Evolutionary conservation across 148 eudicot genomes (phyloP), one percentile per base, ranked within the genome.

Genomic region (Fallopia convolvulus): DNA sequence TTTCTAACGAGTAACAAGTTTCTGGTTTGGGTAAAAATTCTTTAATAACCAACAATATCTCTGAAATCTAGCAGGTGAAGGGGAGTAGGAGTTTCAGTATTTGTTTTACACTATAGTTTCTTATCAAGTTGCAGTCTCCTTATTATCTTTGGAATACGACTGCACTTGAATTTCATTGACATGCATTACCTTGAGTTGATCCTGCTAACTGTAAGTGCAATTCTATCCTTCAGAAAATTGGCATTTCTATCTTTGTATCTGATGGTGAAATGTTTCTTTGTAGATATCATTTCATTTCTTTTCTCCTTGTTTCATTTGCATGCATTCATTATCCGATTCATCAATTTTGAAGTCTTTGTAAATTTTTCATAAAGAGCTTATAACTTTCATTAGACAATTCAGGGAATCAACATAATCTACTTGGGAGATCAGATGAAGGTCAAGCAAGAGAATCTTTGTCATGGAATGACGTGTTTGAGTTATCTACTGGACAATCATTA

Each of bases 331-430:
- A 58, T 58, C 71, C 41, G 5, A 36, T 17, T 14, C 72, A 39
- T 68, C 44, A 15, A 39, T 10, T 68, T 17, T 61, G 17, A 33
- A 68, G 21, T 68, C 46, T 39, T 39, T 68, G 18, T 6, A 68
- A 46, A 68, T 46, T 68, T 40, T 63, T 26, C 36, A 40, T 10
- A 36, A 68, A 68, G 7, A 68, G 44, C 44, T 14, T n/a, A 33
- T 68, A 36, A 68, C 21, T 68, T 68, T 42, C 72, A 39, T 36
- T 21, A 15, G 20, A 36, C 46, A 65, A 68, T 68, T 6, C n/a
- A 36, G 21, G 72, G 20, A 68, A 68, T 68, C 72, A 68, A 39
- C 72, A 68, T 36, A 5, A 68, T 68, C 72, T 68, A 68, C 44
- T 68, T 68, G 72, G 44, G 72, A 36, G 46, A 68, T 68, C 72